phyloP scores from a whole-genome alignment of 495 filamentous ascomycete species.

The Talaromyces ruber region DNA sequence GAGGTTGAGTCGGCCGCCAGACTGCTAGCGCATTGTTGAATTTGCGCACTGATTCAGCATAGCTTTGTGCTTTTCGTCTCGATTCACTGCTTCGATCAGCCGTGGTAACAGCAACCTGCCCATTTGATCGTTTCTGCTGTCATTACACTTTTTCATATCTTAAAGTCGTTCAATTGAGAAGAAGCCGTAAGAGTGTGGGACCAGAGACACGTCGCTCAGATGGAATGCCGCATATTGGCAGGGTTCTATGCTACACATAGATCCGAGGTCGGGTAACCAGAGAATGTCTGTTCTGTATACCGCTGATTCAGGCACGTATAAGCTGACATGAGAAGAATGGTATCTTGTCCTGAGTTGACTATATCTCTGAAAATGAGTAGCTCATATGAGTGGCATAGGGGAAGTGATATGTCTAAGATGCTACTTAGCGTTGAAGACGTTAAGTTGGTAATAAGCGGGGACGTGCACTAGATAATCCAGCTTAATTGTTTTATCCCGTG shows the following conservation, averaged over 20 bases:
- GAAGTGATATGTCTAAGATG: not conserved
- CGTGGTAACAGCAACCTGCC: too few relatives aligned
- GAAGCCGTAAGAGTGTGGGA: not conserved
- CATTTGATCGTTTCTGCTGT: not conserved
- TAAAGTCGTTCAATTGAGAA: not conserved
- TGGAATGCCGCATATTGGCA: not conserved
- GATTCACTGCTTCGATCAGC: too few relatives aligned
- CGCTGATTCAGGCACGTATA: not conserved
- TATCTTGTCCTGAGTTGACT: not conserved
- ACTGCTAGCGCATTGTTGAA: not conserved
- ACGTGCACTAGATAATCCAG: not conserved
- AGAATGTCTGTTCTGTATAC: not conserved
- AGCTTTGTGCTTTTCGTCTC: too few relatives aligned
- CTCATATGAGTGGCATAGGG: not conserved
- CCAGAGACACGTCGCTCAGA: not conserved
- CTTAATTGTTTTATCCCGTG: not conserved
- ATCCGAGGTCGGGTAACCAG: not conserved
- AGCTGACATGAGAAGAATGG: not conserved
- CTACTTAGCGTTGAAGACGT: not conserved
- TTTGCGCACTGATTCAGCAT: too few relatives aligned
- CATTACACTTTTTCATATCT: not conserved
- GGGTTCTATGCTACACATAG: not conserved
- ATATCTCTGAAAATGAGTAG: not conserved
- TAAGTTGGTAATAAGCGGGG: not conserved
- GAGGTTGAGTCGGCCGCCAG: not conserved